Evolutionary conservation across 257 asterid genomes (phyloP).

Genomic region (Petunia secreta): DNA sequence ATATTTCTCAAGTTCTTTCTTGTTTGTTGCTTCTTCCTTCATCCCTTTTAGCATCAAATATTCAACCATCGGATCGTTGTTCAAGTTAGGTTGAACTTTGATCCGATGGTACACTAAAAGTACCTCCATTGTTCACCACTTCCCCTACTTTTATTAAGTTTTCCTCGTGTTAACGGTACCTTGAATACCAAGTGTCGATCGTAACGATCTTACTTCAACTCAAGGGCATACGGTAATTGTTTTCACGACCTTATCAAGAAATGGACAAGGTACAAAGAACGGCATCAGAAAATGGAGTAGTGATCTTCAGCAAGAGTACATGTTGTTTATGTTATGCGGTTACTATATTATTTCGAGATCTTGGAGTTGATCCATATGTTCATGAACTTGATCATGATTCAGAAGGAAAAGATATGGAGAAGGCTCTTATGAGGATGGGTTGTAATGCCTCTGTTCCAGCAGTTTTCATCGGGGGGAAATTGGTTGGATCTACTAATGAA

Average conservation of each 20-base stretch:
- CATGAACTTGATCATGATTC: slow-evolving; percentile 62
- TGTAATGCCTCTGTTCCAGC: slow-evolving; percentile 67
- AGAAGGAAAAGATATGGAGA: slow-evolving; percentile 68
- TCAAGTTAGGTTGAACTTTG: neutral
- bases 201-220: neutral
- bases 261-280: slow-evolving; percentile 66
- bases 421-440: slow-evolving; percentile 56
- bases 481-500: slow-evolving; percentile 77
- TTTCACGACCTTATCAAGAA: neutral
- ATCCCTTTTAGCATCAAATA: slow-evolving; percentile 1
- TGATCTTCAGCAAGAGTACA: slow-evolving; percentile 74
- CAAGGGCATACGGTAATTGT: neutral
- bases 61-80: slow-evolving; percentile 19
- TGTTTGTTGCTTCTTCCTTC: neutral
- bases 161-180: neutral
- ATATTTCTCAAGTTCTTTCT: slow-evolving; percentile 2
- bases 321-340: slow-evolving; percentile 81
- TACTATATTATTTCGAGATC: slow-evolving; percentile 59
- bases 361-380: slow-evolving; percentile 47
- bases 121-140: neutral
- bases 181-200: neutral
- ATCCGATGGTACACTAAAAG: slow-evolving; percentile 2
- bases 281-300: slow-evolving; percentile 61
- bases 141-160: neutral
- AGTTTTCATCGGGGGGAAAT: slow-evolving; percentile 63